Percentiles rank a stretch among this genome's conserved stretches.
Evolutionary conservation across 805 yeast species (phyloP).

Genomic region (Kluyveromyces nonfermentans): DNA sequence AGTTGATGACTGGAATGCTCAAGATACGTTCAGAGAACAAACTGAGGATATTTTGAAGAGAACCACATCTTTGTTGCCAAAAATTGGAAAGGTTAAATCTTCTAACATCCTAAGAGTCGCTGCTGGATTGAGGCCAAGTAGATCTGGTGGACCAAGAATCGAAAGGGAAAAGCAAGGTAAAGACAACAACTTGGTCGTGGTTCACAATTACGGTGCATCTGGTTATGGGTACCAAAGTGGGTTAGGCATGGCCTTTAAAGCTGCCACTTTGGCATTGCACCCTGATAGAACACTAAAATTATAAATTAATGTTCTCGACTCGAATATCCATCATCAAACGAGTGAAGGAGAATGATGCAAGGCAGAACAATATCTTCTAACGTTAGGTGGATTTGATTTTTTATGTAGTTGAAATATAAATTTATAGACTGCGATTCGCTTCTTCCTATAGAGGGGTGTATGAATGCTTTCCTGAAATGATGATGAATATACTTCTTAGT

Average conservation of each 20-base stretch:
- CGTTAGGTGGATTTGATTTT: no score
- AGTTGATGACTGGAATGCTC: slow-evolving; percentile 47
- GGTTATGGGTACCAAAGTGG: slow-evolving; percentile 65
- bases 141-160: slow-evolving; percentile 68
- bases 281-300: slow-evolving; percentile 1
- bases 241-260: slow-evolving; percentile 46
- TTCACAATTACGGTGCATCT: slow-evolving; percentile 67
- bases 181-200: slow-evolving; percentile 34
- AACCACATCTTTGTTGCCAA: slow-evolving; percentile 43
- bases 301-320: not conserved
- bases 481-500: no score
- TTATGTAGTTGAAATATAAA: no score
- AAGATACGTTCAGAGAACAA: slow-evolving; percentile 46
- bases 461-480: no score
- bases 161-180: slow-evolving; percentile 39
- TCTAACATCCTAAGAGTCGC: slow-evolving; percentile 52
- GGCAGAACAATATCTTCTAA: no score
- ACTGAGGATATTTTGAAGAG: slow-evolving; percentile 54
- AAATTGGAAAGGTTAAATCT: slow-evolving; percentile 32
- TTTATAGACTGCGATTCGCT: no score
- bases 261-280: slow-evolving; percentile 28
- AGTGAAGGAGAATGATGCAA: no score
- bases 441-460: no score
- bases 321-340: no score
- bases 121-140: slow-evolving; percentile 68